phyloP scores from a whole-genome alignment of 2,329 filamentous ascomycete genomes.

The Alternaria triticina region DNA sequence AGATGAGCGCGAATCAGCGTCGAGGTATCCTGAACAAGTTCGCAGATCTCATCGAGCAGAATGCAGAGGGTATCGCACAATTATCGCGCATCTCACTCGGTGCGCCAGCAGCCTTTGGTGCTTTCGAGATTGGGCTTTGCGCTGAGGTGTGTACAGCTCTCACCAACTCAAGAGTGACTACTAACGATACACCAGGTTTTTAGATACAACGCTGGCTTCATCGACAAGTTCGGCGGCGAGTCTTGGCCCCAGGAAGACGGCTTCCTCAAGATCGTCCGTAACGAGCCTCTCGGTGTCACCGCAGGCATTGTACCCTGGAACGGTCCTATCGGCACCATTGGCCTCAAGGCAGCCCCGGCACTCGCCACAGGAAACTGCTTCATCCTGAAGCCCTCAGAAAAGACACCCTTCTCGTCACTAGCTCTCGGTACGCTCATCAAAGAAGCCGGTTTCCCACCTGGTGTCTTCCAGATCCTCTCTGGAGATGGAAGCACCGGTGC shows the following conservation, averaged over 20 bases:
- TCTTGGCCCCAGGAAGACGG: constrained; percentile 54
- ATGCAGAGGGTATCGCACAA: constrained; percentile 32
- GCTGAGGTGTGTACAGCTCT: constrained; percentile 33
- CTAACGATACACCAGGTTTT: constrained; percentile 28
- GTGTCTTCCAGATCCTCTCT: constrained; percentile 50
- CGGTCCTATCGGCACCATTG: constrained; percentile 47
- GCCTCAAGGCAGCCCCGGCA: constrained; percentile 46
- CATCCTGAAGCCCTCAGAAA: constrained; percentile 47
- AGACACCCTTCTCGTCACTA: constrained; percentile 44
- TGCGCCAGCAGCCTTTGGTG: constrained; percentile 54
- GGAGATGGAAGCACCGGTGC: constrained; percentile 49
- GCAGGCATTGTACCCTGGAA: constrained; percentile 54
- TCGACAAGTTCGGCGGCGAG: constrained; percentile 44
- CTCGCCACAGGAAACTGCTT: constrained; percentile 46
- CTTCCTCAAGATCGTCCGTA: constrained; percentile 52
- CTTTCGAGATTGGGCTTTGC: constrained; percentile 51
- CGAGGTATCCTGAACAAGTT: constrained; percentile 43
- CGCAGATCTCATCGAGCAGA: constrained; percentile 38
- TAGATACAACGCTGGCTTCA: constrained; percentile 46
- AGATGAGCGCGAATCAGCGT: constrained; percentile 30
- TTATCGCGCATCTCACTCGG: constrained; percentile 56
- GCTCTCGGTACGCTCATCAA: constrained; percentile 44
- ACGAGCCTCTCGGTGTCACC: constrained; percentile 52
- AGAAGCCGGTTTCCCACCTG: constrained; percentile 49
- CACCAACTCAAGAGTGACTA: constrained; percentile 15